A percentile compares a stretch with the other conserved stretches of the same genome.
phyloP scores from a whole-genome alignment of 1,284 basidiomycete species.

The Chondrostereum purpureum region DNA sequence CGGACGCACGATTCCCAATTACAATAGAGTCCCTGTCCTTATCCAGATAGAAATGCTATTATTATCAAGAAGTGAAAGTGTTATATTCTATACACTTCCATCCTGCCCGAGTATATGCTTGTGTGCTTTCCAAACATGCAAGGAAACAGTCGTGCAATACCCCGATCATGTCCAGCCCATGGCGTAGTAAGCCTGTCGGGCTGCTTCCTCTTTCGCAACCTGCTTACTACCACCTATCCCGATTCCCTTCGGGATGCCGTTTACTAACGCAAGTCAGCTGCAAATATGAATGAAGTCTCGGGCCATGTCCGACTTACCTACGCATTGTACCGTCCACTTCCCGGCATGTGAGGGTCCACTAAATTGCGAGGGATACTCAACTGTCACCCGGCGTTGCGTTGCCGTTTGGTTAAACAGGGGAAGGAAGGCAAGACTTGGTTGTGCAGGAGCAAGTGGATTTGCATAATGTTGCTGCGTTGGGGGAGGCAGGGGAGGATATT shows the following conservation, averaged over 20 bases:
- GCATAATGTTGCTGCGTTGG: conserved; percentile 19
- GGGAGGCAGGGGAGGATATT: conserved; percentile 20
- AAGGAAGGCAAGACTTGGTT: conserved; percentile 52
- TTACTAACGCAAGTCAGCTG: conserved; percentile 38
- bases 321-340: conserved; percentile 57
- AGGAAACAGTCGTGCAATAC: too few species aligned
- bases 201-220: conserved; percentile 68
- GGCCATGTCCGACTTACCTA: conserved; percentile 53
- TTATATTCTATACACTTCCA: too few species aligned
- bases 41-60: too few species aligned
- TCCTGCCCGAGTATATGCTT: too few species aligned
- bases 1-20: too few species aligned
- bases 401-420: conserved; percentile 68
- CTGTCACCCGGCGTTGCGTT: conserved; percentile 49
- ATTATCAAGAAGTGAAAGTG: too few species aligned
- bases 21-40: too few species aligned
- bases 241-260: conserved; percentile 57
- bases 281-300: neutral
- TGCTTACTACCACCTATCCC: conserved; percentile 62
- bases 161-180: conserved; percentile 60
- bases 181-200: conserved; percentile 56
- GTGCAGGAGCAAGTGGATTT: conserved; percentile 53
- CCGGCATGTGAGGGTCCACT: conserved; percentile 60
- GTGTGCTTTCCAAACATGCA: too few species aligned
- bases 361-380: conserved; percentile 54